These are phyloP conservation scores for Canna indica DNA, from an alignment of 176 grass and related monocot species.

Conservation along the genomic window DNA sequence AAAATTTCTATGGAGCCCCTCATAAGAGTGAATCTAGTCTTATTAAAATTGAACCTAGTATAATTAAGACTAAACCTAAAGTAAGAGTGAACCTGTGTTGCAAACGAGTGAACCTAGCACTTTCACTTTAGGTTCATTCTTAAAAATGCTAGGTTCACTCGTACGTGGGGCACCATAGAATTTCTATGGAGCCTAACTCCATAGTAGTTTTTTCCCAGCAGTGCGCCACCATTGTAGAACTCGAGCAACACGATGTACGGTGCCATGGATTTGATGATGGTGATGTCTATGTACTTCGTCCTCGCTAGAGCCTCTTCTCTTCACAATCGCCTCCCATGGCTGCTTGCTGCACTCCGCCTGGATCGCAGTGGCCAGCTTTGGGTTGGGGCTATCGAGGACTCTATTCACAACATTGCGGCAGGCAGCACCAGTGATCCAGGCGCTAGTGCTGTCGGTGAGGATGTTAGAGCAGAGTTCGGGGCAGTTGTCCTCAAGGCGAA, in stretches of 20 bases:
- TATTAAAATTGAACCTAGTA: too few species aligned
- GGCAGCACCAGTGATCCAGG: conserved; percentile 15
- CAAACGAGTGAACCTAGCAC: too few species aligned
- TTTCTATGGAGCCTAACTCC: too few species aligned
- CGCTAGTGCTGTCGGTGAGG: conserved; percentile 19
- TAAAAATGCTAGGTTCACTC: too few species aligned
- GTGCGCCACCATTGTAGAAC: conserved; percentile 50
- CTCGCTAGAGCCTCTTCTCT: conserved; percentile 45
- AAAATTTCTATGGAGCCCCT: too few species aligned
- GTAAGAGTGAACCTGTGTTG: too few species aligned
- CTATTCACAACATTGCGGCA: conserved; percentile 14
- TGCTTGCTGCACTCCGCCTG: conserved; percentile 21
- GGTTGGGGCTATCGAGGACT: conserved; percentile 15
- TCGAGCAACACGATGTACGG: conserved; percentile 63
- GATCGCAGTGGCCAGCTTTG: conserved; percentile 30
- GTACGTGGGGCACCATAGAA: too few species aligned
- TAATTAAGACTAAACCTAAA: too few species aligned
- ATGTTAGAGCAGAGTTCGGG: conserved; percentile 40
- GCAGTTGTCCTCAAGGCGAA: conserved; percentile 66
- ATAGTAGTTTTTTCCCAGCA: too few species aligned
- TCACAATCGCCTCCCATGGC: conserved; percentile 46
- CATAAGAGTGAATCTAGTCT: too few species aligned
- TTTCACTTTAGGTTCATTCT: too few species aligned
- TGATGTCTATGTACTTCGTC: conserved; percentile 65
- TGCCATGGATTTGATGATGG: conserved; percentile 64